Percentiles rank a stretch among this genome's conserved stretches.
These are phyloP conservation scores for Haberlea rhodopensis DNA, from an alignment of 257 asterid species.

Conservation along the genomic window DNA sequence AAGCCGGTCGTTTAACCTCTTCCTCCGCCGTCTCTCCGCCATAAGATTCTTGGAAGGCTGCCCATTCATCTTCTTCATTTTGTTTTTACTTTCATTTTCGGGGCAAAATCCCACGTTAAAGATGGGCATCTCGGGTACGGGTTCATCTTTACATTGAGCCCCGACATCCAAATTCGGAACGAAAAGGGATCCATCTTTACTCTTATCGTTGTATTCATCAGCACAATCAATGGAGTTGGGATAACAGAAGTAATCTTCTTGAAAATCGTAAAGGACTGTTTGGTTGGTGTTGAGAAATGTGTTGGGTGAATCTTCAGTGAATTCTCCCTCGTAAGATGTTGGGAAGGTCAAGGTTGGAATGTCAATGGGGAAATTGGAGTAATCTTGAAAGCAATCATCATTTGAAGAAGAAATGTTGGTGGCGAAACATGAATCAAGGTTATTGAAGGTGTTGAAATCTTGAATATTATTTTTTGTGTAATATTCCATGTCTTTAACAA, in stretches of 20 bases:
- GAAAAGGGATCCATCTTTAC: constrained; percentile 18
- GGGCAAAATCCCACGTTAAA: constrained; percentile 37
- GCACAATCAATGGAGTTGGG: constrained; percentile 13
- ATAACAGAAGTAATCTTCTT: too few relatives aligned
- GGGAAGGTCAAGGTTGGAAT: constrained; percentile 7
- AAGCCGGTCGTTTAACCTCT: constrained; percentile 78
- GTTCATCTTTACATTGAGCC: constrained; percentile 37
- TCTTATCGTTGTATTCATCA: too few relatives aligned
- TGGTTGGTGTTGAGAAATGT: too few relatives aligned
- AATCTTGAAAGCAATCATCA: constrained; percentile 28
- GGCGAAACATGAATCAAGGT: neutral
- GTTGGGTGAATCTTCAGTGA: neutral
- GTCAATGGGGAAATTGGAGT: constrained; percentile 29
- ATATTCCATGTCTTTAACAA: constrained; percentile 33
- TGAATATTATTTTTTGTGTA: constrained; percentile 26
- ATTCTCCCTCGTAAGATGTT: too few relatives aligned
- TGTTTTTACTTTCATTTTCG: constrained; percentile 27
- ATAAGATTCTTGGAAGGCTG: constrained; percentile 77
- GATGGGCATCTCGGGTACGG: constrained; percentile 26
- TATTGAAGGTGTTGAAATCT: constrained; percentile 15
- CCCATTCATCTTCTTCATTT: constrained; percentile 44
- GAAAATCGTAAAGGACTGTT: too few relatives aligned
- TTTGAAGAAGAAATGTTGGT: constrained; percentile 14
- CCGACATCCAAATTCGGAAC: constrained; percentile 26
- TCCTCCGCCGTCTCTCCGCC: constrained; percentile 86